phyloP scores from a whole-genome alignment of 2,329 filamentous ascomycete species.

The Uncinocarpus reesii region DNA sequence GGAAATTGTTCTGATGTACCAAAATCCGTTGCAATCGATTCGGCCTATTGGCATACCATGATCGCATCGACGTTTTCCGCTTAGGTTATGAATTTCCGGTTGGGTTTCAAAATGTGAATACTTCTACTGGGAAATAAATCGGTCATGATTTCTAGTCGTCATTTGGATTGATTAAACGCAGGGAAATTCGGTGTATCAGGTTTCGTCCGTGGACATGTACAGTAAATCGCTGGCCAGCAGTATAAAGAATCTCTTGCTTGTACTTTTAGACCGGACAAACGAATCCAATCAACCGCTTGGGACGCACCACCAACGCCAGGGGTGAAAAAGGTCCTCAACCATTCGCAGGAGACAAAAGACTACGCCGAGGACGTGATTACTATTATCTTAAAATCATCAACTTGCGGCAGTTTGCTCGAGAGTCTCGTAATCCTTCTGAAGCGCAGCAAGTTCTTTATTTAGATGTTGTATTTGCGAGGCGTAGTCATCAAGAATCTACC shows the following conservation, averaged over 20 bases:
- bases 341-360: not conserved
- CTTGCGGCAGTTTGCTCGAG: slow-evolving; percentile 36
- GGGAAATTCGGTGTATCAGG: slow-evolving; percentile 3
- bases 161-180: not conserved
- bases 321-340: not conserved
- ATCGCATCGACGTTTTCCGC: not conserved
- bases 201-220: slow-evolving; percentile 13
- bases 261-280: not conserved
- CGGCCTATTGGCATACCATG: not conserved
- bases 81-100: not conserved
- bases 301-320: not conserved
- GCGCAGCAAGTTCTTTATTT: slow-evolving; percentile 49
- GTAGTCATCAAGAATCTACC: slow-evolving; percentile 42
- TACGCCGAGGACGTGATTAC: not conserved
- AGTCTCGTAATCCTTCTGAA: slow-evolving; percentile 50
- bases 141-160: not conserved
- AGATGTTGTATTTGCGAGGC: slow-evolving; percentile 46
- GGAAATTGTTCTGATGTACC: slow-evolving; percentile 37
- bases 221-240: slow-evolving; percentile 9
- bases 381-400: slow-evolving; percentile 9
- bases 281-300: slow-evolving; percentile 1
- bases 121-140: not conserved
- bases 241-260: slow-evolving; percentile 6
- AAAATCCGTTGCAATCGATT: not conserved
- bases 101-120: not conserved